Conservation (phyloP, 768 basidiomycete species). For the Gymnopilus junonius region DNA sequence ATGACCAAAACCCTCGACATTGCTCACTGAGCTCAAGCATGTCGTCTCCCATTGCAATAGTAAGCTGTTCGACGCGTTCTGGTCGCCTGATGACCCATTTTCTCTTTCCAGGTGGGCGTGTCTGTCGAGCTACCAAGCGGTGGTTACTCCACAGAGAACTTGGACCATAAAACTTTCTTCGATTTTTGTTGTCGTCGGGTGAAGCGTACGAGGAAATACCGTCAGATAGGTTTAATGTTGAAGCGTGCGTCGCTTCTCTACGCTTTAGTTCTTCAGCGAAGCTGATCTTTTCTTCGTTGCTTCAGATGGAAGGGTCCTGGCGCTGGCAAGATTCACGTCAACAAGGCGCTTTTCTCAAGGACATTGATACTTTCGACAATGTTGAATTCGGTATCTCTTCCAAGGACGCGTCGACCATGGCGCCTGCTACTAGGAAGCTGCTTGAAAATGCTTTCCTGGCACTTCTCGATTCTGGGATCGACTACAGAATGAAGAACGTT, state of each 20-base stretch:
- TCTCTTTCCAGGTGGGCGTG: conserved; percentile 34
- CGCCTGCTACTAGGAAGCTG: conserved; percentile 37
- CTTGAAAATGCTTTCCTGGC: conserved; percentile 44
- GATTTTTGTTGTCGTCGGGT: conserved; percentile 36
- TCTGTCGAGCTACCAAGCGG: conserved; percentile 45
- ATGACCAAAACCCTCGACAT: conserved; percentile 7
- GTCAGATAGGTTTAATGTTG: conserved; percentile 34
- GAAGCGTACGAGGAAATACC: conserved; percentile 38
- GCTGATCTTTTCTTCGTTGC: background rate
- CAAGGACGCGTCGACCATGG: conserved; percentile 41
- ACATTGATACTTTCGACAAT: conserved; percentile 38
- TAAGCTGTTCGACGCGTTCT: conserved; percentile 12
- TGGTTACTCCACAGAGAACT: conserved; percentile 26
- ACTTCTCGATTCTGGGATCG: conserved; percentile 51
- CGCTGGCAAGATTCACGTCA: conserved; percentile 30
- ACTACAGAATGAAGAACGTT: conserved; percentile 45
- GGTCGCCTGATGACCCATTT: background rate
- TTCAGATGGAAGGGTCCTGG: conserved; percentile 28
- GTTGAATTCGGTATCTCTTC: conserved; percentile 44
- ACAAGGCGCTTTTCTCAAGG: conserved; percentile 42
- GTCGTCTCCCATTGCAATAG: conserved; percentile 20
- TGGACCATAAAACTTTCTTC: conserved; percentile 39
- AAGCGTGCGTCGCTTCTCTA: conserved; percentile 27
- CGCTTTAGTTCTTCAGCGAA: background rate
- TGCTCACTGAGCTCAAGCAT: conserved; percentile 11